Base-by-base conservation (phyloP, 2,329 filamentous ascomycete genomes). In the Xylariales sp. region DNA sequence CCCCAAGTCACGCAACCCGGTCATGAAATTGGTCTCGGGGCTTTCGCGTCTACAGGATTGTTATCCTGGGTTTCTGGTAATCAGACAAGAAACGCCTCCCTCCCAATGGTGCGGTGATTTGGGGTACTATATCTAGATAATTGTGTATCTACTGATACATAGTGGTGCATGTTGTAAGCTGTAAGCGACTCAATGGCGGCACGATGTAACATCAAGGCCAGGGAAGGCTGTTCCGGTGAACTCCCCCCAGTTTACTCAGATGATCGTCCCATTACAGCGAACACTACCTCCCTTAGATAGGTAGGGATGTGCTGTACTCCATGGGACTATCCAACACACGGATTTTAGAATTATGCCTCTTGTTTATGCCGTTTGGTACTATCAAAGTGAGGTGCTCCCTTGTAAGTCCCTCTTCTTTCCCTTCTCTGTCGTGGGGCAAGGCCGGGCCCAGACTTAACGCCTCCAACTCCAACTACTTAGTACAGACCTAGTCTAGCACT, bases 191-290 rank as follows among this genome's bases (percentile, higher is more conserved):
- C 61, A 52, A 57, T 34, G 7, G 30, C 34, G 56, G 45, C 65
- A 53, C 61, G 56, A 68, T 68, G 55, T 65, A 65, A 68, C 65
- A 16, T 59, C 48, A 55, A 34, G 64, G 34, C 18, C 6, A 53
- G 52, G 57, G 48, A 61, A 64, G 60, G 61, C 65, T 56, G 61
- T 60, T 64, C 53, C 55, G 60, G 54, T 39, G 54, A 65, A 54
- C 43, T 39, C 36, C 23, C 50, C 57, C 57, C 41, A 23, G 28
- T 28, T n/a, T 34, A 36, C 48, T 43, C 32, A 41, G 52, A 53
- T 45, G 58, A 54, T 32, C 53, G 49, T 39, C 30, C 5, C 36
- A 49, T 18, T n/a, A 18, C 34, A 12, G 48, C 16, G 28, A 50
- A 28, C 9, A 41, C 23, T 23, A 23, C 23, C 23, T 23, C 23